Base-by-base conservation (phyloP, 1,284 basidiomycete species). In the Ceratobasidium sp. region DNA sequence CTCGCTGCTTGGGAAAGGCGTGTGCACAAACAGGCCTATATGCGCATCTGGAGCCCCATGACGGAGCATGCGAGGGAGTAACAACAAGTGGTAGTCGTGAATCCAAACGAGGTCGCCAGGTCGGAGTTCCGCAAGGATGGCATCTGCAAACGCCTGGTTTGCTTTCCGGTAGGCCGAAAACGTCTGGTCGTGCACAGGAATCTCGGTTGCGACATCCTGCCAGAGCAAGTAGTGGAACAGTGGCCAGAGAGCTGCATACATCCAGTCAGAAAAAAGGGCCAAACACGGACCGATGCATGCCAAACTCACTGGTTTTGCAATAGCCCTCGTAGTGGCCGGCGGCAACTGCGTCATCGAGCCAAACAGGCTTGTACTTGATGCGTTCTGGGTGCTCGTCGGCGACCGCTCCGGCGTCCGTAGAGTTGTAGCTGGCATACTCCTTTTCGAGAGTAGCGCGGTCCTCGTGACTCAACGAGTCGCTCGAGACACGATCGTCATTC, bases 141-240 rank as follows among this genome's bases (percentile, higher is more conserved):
- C 86, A 62, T 88, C 80, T 6, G 96, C 94, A 80, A 97, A 99
- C 10, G 89, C 90, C 64, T 89, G 86, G 81, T 98, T 98, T 71
- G 93, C 94, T 69, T 89, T 85, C 76, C 90, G 86, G 82, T 97
- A 98, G 50, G 90, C 88, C 18, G 90, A 86, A 85, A 96, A 99
- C 77, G 94, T 83, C 71, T 88, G 84, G 78, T 98, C 96, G n/a
- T 89, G 89, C 14, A 89, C 89, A 8, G 90, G 88, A 75, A 89
- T 89, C 78, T 92, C 91, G 34, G 89, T 89, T 0, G 91, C 89
- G 71, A 93, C 94, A 79, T 97, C 96, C 80, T 97, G 94, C 96
- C 96, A 98, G 71, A 98, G 90, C 72, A 99, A 87, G 80, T 99
- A 99, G 83, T 99, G 97, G 87, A 99, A 97, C 32, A 98, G 84